These are phyloP conservation scores for Ziziphus jujuba DNA, from an alignment of 306 rosid species.

Conservation along the genomic window DNA sequence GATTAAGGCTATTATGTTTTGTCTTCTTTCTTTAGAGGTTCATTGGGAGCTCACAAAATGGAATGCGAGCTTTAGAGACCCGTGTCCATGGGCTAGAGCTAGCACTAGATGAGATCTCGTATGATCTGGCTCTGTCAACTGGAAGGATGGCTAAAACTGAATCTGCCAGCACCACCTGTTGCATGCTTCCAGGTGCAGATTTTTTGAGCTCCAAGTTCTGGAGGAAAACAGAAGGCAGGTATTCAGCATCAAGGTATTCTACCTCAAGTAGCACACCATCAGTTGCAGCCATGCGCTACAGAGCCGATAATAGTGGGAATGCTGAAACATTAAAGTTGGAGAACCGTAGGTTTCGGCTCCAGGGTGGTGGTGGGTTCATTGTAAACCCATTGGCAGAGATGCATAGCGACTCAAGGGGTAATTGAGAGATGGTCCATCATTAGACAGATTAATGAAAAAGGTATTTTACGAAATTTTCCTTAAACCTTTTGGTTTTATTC, in stretches of 20 bases:
- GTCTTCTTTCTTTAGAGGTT: slow-evolving; percentile 53
- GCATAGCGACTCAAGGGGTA: slow-evolving; percentile 43
- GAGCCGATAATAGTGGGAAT: slow-evolving; percentile 35
- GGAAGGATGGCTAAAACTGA: slow-evolving; percentile 66
- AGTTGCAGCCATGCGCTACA: slow-evolving; percentile 38
- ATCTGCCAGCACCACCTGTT: slow-evolving; percentile 53
- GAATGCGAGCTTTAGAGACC: slow-evolving; percentile 88
- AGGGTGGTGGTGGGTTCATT: slow-evolving; percentile 67
- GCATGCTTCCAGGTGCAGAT: slow-evolving; percentile 76
- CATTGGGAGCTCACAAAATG: slow-evolving; percentile 92
- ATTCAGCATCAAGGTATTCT: slow-evolving; percentile 48
- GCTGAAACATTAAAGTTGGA: slow-evolving; percentile 38
- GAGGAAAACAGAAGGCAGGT: slow-evolving; percentile 67
- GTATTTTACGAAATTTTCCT: slow-evolving; percentile 14
- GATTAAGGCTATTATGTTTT: neutral
- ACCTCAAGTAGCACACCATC: slow-evolving; percentile 44
- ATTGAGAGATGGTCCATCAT: slow-evolving; percentile 23
- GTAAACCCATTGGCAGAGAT: slow-evolving; percentile 84
- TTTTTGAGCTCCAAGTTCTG: slow-evolving; percentile 82
- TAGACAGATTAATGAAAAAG: slow-evolving; percentile 32
- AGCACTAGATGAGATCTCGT: slow-evolving; percentile 88
- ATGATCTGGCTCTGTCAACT: slow-evolving; percentile 82
- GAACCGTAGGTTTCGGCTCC: slow-evolving; percentile 49
- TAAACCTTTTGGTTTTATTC: neutral
- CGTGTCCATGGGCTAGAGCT: slow-evolving; percentile 96